phyloP scores from a whole-genome alignment of 2,329 filamentous ascomycete genomes.

The Nigrospora osmanthi region DNA sequence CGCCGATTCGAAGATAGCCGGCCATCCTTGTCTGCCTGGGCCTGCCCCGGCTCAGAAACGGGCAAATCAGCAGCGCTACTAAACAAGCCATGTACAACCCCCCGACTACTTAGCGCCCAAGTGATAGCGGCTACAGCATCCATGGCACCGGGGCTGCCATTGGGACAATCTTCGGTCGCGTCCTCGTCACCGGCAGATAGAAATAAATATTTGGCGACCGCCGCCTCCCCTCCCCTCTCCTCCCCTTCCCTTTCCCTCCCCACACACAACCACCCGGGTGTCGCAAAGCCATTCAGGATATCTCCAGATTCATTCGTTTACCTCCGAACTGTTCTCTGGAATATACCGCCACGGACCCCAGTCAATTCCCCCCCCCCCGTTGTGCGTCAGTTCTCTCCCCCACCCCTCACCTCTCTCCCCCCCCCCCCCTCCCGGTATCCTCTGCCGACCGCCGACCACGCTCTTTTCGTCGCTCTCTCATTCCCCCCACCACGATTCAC shows the following conservation, averaged over 20 bases:
- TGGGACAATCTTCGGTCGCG: neutral
- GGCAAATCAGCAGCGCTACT: neutral
- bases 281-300: conserved; percentile 49
- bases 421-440: conserved; percentile 16
- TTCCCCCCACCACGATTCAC: conserved; percentile 20
- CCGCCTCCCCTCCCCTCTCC: conserved; percentile 24
- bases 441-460: conserved; percentile 17
- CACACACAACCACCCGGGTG: conserved; percentile 45
- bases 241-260: conserved; percentile 42
- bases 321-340: conserved; percentile 22
- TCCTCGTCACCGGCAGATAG: neutral
- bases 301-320: conserved; percentile 42
- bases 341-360: conserved; percentile 40
- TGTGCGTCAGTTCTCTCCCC: conserved; percentile 33
- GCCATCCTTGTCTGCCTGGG: neutral
- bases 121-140: neutral
- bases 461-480: conserved; percentile 48
- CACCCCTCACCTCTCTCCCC: conserved; percentile 21
- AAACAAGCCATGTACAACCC: neutral
- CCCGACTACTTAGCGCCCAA: neutral
- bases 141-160: neutral
- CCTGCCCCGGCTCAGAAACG: neutral
- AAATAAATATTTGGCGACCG: conserved; percentile 29
- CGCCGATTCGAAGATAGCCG: neutral
- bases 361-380: conserved; percentile 33